phyloP scores from a whole-genome alignment of 2,329 filamentous ascomycete genomes.

The Pestalotiopsis sp. region DNA sequence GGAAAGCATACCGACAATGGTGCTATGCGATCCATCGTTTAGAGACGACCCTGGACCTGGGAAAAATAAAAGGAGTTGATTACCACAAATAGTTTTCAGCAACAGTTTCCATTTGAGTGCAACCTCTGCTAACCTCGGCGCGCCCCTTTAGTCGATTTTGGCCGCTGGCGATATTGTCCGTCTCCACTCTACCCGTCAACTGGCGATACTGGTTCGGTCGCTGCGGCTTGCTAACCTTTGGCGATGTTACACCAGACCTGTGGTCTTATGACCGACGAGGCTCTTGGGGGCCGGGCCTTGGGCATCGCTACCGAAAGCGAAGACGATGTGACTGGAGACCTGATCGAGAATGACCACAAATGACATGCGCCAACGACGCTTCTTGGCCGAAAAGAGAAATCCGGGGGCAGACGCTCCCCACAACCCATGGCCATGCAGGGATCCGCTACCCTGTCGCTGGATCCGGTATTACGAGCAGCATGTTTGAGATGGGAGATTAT shows the following conservation, averaged over 20 bases:
- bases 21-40: background rate
- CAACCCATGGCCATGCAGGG: background rate
- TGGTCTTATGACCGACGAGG: background rate
- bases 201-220: background rate
- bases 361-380: background rate
- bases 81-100: background rate
- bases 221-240: background rate
- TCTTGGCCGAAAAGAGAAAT: slow-evolving; percentile 12
- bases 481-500: slow-evolving; percentile 10
- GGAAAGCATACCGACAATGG: background rate
- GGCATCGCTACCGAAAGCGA: background rate
- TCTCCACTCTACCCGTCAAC: slow-evolving; percentile 3
- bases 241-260: background rate
- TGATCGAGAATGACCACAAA: background rate
- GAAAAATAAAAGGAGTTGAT: background rate
- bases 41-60: background rate
- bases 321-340: background rate
- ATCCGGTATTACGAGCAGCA: background rate
- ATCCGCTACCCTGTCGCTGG: background rate
- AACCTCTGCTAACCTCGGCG: background rate
- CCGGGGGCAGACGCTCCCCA: slow-evolving; percentile 11
- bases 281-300: background rate
- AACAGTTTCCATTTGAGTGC: slow-evolving; percentile 1
- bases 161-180: background rate
- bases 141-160: background rate